A percentile compares a stretch with the other conserved stretches of the same genome.
Evolutionary conservation across 768 basidiomycete genomes (phyloP).

Genomic region (Hydnomerulius pinastri): DNA sequence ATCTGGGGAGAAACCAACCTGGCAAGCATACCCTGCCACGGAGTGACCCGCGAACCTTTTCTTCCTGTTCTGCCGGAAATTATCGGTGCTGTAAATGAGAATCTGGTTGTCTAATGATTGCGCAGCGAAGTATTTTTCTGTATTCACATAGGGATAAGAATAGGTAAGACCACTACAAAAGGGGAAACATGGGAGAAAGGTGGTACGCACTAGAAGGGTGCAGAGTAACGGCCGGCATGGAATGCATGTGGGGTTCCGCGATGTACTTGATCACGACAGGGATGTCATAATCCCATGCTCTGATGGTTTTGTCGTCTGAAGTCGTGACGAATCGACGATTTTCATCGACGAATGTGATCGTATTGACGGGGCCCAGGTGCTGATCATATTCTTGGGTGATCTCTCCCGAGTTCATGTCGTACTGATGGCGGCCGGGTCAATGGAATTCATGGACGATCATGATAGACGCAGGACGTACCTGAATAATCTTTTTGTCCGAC

Average conservation of each 20-base stretch:
- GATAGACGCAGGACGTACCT: constrained; percentile 52
- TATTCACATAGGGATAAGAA: constrained; percentile 3
- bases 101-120: constrained; percentile 99
- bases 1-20: constrained; percentile 96
- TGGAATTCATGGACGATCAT: background rate
- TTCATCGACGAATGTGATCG: constrained; percentile 98
- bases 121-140: constrained; percentile 95
- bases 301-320: constrained; percentile 98
- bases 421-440: constrained; percentile 47
- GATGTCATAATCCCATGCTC: constrained; percentile 99
- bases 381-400: constrained; percentile 99
- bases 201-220: constrained; percentile 85
- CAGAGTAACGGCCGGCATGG: constrained; percentile 96
- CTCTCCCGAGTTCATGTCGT: constrained; percentile 93
- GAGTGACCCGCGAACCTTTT: constrained; percentile 98
- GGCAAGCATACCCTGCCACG: constrained; percentile 95
- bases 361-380: constrained; percentile 97
- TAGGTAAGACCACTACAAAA: constrained; percentile 17
- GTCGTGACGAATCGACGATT: constrained; percentile 97
- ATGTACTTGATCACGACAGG: constrained; percentile 99
- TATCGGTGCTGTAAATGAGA: constrained; percentile 94
- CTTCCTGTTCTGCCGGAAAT: constrained; percentile 98
- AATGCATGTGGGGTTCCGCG: constrained; percentile 99
- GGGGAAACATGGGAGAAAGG: constrained; percentile 10
- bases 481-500: constrained; percentile 99